Evolutionary conservation across 345 rosid species (phyloP), one percentile per base, ranked within the genome.

Genomic region (Eucalyptus regnans): DNA sequence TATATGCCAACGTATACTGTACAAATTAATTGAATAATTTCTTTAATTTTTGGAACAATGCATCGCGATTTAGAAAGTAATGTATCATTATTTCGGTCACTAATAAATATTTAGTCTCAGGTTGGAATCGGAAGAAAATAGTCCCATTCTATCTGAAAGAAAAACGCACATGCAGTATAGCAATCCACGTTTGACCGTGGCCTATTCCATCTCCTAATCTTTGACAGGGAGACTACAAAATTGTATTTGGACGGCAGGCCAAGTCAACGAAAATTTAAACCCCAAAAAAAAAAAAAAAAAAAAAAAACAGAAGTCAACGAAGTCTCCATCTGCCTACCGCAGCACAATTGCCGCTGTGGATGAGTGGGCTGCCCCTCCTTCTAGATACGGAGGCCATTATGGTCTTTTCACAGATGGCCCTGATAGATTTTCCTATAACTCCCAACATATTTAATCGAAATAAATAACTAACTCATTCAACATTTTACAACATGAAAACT

Each of bases 291-390:
- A 14, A 1, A n/a, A n/a, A 51, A 50, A 50, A 1, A 50, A 51
- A 50, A 50, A 1, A 50, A 51, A 52, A 52, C 0, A 54, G 1
- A 54, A 9, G 27, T 56, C 60, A 56, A 56, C 27, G 66, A 27
- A 60, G 66, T 3, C 31, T 60, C 66, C 66, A 60, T 60, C 66
- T 27, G 66, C 66, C 12, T 17, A 52, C 56, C 22, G 0, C 33
- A 62, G 29, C 16, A 3, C 31, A 12, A 29, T 62, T 29, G 71
- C 33, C 31, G 0, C 0, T 7, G 14, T 13, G 0, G 71, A 15
- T 4, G 68, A 29, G 68, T 29, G 33, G 71, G 4, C 0, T 6
- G 5, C 14, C 71, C 17, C 0, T 52, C 71, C 71, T 62, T 29
- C 71, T 62, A 6, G 71, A 62, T 62, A 0, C 7, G 71, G 16